phyloP scores from a whole-genome alignment of 2,329 filamentous ascomycete genomes.

The Westerdykella sp. region DNA sequence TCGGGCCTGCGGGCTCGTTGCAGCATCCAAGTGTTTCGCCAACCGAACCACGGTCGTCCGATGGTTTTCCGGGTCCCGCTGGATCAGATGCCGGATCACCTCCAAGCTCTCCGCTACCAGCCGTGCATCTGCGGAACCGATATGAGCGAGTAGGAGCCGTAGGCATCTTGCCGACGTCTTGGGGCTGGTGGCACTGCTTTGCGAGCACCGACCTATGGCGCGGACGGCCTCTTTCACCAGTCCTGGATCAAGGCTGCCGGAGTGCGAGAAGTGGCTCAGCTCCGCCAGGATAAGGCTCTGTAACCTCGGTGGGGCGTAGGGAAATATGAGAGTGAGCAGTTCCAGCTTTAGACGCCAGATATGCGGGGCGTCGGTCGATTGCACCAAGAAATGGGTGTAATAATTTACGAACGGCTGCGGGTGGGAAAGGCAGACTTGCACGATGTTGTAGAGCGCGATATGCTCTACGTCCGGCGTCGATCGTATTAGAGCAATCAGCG shows the following conservation, averaged over 20 bases:
- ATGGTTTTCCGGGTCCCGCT: constrained; percentile 77
- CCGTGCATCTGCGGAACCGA: constrained; percentile 79
- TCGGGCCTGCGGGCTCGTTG: constrained; percentile 78
- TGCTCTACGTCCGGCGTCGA: constrained; percentile 82
- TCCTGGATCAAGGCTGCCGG: constrained; percentile 65
- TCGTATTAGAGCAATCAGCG: constrained; percentile 77
- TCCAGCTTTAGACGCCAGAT: constrained; percentile 93
- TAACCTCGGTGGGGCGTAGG: constrained; percentile 65
- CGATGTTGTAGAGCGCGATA: constrained; percentile 87
- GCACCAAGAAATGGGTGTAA: constrained; percentile 81
- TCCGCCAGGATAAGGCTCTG: constrained; percentile 88
- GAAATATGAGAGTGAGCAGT: constrained; percentile 83
- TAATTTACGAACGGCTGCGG: constrained; percentile 83
- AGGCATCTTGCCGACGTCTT: constrained; percentile 66
- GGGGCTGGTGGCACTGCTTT: constrained; percentile 44
- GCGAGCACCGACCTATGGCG: constrained; percentile 89
- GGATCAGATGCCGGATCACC: constrained; percentile 91
- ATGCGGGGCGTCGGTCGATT: constrained; percentile 67
- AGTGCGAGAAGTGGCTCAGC: constrained; percentile 93
- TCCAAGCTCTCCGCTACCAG: constrained; percentile 89
- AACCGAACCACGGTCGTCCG: constrained; percentile 78
- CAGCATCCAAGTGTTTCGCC: constrained; percentile 84
- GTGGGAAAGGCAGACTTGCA: constrained; percentile 74
- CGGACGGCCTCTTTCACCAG: constrained; percentile 84
- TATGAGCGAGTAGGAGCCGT: constrained; percentile 74